Base-by-base conservation (phyloP, 2,329 filamentous ascomycete genomes). In the Aspergillus fructus region DNA sequence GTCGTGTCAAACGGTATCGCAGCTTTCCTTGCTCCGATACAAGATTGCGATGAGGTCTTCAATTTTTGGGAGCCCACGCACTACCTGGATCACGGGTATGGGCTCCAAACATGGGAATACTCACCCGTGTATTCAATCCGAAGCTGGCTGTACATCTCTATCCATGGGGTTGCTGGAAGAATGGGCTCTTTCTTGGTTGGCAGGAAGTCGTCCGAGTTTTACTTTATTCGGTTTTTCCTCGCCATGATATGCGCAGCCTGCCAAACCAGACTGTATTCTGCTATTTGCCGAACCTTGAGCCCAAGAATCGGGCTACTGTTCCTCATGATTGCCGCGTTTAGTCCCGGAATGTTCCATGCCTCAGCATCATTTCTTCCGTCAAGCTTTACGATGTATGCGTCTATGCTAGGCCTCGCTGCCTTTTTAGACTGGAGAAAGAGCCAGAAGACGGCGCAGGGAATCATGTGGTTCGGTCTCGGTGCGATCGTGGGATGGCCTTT, bases 1-100 rank as follows among this genome's bases (percentile, higher is more conserved):
- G 79, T 96, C 46, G 78, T 80, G 30, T 87, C 89, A 63, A 91
- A 91, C 70, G 64, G 89, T 17, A 67, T 93, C 21, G 90, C 93
- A 6, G 94, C 93, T 11, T 69, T 89, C 33, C 93, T 88, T 72
- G 88, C 92, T 2, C 94, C 94, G 0, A 96, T 99, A 63, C 93
- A 97, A 73, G 94, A 99, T 75, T 99, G 94, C 72, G 94, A 99
- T 68, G 94, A 99, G 79, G 93, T 93, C 11, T 99, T 96, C 83
- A 99, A 99, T 74, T 99, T 96, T 80, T 99, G 93, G 92, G 94
- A 99, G 69, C 93, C 94, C 0, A 87, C 93, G 0, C 94, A 99
- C 75, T 99, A 97, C 75, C 83, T 99, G 27, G 89, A 87, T 58
- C 92, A 97, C 79, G 90, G 91, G 66, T 93, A 96, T 70, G 94